Evolutionary conservation across 768 basidiomycete species (phyloP).

Genomic region (Pulveroboletus sp.): DNA sequence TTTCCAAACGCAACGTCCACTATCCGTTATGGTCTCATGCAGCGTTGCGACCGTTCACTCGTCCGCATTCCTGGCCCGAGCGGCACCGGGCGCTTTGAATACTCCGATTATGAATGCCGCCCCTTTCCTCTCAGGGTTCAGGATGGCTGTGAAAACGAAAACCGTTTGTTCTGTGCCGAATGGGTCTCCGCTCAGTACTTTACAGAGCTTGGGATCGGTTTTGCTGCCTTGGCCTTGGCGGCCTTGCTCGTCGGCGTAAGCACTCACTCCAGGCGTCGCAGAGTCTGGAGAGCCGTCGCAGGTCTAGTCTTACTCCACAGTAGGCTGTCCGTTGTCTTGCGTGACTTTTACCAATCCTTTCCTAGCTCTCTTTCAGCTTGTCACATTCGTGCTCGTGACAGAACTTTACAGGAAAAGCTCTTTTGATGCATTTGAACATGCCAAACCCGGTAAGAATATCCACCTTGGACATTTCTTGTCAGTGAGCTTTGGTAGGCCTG

Average conservation of each 20-base stretch:
- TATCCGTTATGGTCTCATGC: conserved; percentile 55
- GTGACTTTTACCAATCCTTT: not conserved
- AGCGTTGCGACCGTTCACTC: conserved; percentile 53
- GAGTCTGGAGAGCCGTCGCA: conserved; percentile 76
- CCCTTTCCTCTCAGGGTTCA: conserved; percentile 56
- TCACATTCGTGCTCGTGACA: conserved; percentile 62
- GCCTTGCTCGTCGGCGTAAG: conserved; percentile 67
- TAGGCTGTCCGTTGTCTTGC: conserved; percentile 17
- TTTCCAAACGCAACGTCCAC: conserved; percentile 46
- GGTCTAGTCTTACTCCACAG: conserved; percentile 63
- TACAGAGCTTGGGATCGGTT: conserved; percentile 62
- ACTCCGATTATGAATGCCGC: conserved; percentile 60
- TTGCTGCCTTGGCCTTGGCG: conserved; percentile 54
- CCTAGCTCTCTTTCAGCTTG: conserved; percentile 57
- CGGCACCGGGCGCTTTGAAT: conserved; percentile 41
- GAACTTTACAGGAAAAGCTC: conserved; percentile 49
- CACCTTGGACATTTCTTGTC: not conserved
- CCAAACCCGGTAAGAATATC: conserved; percentile 52
- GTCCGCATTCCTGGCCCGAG: conserved; percentile 46
- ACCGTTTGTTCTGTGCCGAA: conserved; percentile 55
- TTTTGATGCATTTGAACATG: conserved; percentile 53
- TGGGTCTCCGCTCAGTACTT: conserved; percentile 74
- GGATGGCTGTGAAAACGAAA: conserved; percentile 50
- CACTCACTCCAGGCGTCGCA: conserved; percentile 68
- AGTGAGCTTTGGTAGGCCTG: conserved; percentile 40